Evolutionary conservation across 83 land plant genomes (phyloP).

Genomic region (Isoetes engelmannii): DNA sequence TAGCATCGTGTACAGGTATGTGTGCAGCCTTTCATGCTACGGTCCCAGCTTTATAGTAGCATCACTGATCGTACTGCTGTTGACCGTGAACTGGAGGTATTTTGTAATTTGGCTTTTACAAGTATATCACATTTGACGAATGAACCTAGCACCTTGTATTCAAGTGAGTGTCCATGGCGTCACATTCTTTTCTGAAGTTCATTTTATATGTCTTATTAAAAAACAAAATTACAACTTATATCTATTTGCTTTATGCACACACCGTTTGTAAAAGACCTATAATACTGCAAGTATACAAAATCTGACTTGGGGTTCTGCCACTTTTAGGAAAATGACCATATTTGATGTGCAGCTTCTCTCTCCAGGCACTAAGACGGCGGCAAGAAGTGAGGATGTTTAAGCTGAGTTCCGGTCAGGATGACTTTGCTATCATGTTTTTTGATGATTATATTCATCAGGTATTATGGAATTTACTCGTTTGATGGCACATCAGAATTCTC

Average conservation of each 20-base stretch:
- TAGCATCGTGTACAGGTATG: constrained; percentile 39
- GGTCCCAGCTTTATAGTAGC: constrained; percentile 82
- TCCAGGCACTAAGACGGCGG: constrained; percentile 51
- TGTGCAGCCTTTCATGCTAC: constrained; percentile 64
- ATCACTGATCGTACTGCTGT: constrained; percentile 81
- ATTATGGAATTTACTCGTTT: background rate
- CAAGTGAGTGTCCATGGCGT: too few relatives aligned
- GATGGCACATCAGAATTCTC: background rate
- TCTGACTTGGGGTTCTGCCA: too few relatives aligned
- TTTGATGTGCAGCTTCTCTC: too few relatives aligned
- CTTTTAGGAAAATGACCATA: too few relatives aligned
- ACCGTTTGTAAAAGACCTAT: background rate
- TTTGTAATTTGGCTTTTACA: too few relatives aligned
- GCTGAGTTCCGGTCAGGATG: constrained; percentile 87
- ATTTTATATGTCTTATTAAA: too few relatives aligned
- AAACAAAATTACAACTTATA: background rate
- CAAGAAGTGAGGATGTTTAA: constrained; percentile 69
- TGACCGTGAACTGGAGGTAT: constrained; percentile 85
- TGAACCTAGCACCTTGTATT: too few relatives aligned
- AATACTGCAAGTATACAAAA: too few relatives aligned
- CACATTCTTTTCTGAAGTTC: too few relatives aligned
- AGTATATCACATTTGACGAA: too few relatives aligned
- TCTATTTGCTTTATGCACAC: background rate
- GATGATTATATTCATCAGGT: constrained; percentile 86
- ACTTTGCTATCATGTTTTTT: constrained; percentile 82